These are phyloP conservation scores for Arthroderma uncinatum DNA, from an alignment of 2,329 filamentous ascomycete genomes.

Conservation along the genomic window DNA sequence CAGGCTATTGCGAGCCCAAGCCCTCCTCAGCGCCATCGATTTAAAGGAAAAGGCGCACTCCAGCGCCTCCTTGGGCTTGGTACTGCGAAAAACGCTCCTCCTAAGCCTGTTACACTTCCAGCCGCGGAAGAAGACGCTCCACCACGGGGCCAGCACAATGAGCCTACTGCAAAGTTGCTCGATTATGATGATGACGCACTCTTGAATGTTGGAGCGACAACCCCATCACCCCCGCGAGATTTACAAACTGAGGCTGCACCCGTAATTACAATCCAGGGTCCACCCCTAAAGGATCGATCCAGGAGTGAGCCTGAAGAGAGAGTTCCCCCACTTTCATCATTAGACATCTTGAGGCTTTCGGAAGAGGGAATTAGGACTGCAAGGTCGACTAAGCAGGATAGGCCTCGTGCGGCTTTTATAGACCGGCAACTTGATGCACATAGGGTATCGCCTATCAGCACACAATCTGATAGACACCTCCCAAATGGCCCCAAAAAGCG, in stretches of 20 bases:
- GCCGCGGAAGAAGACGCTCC: background rate
- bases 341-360: background rate
- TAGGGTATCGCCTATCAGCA: slow-evolving; percentile 27
- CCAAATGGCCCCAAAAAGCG: slow-evolving; percentile 7
- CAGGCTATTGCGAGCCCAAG: background rate
- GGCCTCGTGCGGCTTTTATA: slow-evolving; percentile 21
- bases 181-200: background rate
- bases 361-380: background rate
- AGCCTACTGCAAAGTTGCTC: too few species aligned
- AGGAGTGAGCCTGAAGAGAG: background rate
- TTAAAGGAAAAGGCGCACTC: background rate
- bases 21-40: background rate
- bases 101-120: background rate
- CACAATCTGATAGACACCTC: background rate
- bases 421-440: slow-evolving; percentile 27
- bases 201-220: background rate
- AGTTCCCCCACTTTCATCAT: background rate
- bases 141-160: background rate
- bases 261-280: background rate
- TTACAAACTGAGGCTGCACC: background rate
- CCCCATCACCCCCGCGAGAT: background rate
- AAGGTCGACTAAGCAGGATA: background rate
- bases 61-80: background rate
- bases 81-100: background rate
- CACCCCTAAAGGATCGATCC: background rate